Evolutionary conservation across 1,139 yeast genomes (phyloP).

Genomic region (Suhomyces chickasaworum): DNA sequence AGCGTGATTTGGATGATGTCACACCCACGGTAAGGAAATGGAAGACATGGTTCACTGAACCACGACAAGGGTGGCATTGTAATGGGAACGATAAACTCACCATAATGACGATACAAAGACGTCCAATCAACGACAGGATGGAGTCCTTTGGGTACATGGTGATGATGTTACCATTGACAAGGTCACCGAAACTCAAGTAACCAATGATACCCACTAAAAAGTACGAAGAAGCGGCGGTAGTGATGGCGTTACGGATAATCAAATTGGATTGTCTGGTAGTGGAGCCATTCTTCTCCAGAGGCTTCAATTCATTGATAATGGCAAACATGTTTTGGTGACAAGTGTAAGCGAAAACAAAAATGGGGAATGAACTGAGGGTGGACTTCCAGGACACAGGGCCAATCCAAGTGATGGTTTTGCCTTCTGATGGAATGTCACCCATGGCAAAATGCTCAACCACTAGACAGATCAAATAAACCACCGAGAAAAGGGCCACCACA

Average conservation of each 20-base stretch:
- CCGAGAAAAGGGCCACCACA: slow-evolving; percentile 77
- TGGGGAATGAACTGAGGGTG: slow-evolving; percentile 66
- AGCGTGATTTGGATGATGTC: slow-evolving; percentile 14
- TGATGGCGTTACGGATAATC: slow-evolving; percentile 58
- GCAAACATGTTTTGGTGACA: slow-evolving; percentile 95
- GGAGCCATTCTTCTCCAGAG: slow-evolving; percentile 39
- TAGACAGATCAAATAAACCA: slow-evolving; percentile 74
- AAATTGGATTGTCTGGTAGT: slow-evolving; percentile 54
- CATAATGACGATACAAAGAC: slow-evolving; percentile 68
- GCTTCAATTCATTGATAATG: slow-evolving; percentile 70
- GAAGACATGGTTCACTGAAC: slow-evolving; percentile 69
- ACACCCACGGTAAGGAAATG: slow-evolving; percentile 47
- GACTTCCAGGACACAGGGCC: slow-evolving; percentile 43
- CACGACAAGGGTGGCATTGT: slow-evolving; percentile 79
- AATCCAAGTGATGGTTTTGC: slow-evolving; percentile 28
- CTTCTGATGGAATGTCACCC: slow-evolving; percentile 32
- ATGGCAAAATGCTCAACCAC: slow-evolving; percentile 65
- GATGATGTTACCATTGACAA: slow-evolving; percentile 68
- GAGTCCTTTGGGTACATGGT: slow-evolving; percentile 66
- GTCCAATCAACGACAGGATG: slow-evolving; percentile 61
- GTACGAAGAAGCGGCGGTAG: slow-evolving; percentile 63
- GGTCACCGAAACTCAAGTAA: slow-evolving; percentile 80
- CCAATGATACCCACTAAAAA: slow-evolving; percentile 79
- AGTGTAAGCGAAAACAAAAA: slow-evolving; percentile 90
- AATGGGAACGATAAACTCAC: slow-evolving; percentile 72